Evolutionary conservation across 2,329 filamentous ascomycete species (phyloP).

Genomic region (Xylaria arbuscula): DNA sequence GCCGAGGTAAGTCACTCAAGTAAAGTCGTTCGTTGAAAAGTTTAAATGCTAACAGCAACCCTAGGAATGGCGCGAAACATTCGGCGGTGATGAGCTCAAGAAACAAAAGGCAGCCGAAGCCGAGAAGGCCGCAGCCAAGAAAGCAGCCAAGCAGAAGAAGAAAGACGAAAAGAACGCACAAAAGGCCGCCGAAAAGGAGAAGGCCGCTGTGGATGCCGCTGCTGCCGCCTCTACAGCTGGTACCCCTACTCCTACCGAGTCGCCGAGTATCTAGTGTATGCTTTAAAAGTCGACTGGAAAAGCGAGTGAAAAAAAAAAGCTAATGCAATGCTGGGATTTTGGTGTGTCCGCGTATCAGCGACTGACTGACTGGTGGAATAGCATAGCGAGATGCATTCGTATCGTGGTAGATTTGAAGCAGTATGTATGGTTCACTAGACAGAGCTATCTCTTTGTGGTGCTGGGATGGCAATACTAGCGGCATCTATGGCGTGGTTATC

Average conservation of each 20-base stretch:
- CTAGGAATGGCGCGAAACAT: constrained; percentile 80
- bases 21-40: not conserved
- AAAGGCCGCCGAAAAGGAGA: constrained; percentile 43
- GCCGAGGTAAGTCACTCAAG: constrained; percentile 46
- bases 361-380: not conserved
- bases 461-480: not conserved
- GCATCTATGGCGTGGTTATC: not conserved
- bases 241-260: not conserved
- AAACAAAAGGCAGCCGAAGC: constrained; percentile 73
- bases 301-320: not conserved
- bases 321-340: not conserved
- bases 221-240: constrained; percentile 14
- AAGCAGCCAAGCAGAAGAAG: constrained; percentile 61
- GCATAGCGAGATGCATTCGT: constrained; percentile 9
- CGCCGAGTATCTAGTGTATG: constrained; percentile 6
- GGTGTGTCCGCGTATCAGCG: not conserved
- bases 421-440: not conserved
- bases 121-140: constrained; percentile 63
- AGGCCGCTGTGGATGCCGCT: constrained; percentile 23
- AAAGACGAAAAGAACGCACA: constrained; percentile 61
- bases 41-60: not conserved
- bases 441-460: not conserved
- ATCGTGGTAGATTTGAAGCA: constrained; percentile 5
- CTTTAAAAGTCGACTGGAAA: not conserved
- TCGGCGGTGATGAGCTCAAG: constrained; percentile 72